Conservation (phyloP, 129 eudicot species). For the sunflower (Helianthus annuus) region DNA sequence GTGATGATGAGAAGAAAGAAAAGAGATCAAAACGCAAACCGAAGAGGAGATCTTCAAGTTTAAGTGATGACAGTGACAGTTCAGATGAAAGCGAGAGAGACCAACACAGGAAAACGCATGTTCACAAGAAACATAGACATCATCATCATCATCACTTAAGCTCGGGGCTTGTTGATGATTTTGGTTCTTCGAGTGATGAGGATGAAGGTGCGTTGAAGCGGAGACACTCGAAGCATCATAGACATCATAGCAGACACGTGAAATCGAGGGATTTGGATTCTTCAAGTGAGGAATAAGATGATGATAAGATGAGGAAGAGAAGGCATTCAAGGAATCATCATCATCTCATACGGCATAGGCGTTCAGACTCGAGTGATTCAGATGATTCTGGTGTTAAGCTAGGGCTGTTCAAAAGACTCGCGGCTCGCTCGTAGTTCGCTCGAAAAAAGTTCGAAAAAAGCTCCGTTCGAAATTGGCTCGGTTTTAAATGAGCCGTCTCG, state of each 20-base stretch:
- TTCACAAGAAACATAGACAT: slow-evolving; percentile 50
- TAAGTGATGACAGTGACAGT: slow-evolving; percentile 49
- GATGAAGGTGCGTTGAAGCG: slow-evolving; percentile 33
- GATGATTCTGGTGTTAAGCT: slow-evolving; percentile 42
- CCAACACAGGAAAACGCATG: slow-evolving; percentile 43
- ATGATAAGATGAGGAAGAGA: slow-evolving; percentile 32
- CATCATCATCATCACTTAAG: slow-evolving; percentile 32
- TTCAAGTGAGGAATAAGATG: slow-evolving; percentile 45
- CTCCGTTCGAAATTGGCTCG: too few species aligned
- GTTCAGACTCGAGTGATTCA: slow-evolving; percentile 35
- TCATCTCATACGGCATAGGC: slow-evolving; percentile 41
- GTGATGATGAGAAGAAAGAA: slow-evolving; percentile 52
- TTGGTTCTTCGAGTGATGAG: slow-evolving; percentile 36
- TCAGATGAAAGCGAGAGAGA: slow-evolving; percentile 41
- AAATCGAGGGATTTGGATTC: slow-evolving; percentile 47
- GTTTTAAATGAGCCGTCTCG: too few species aligned
- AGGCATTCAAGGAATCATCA: slow-evolving; percentile 38
- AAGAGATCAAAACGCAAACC: slow-evolving; percentile 59
- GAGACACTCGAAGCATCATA: slow-evolving; percentile 45
- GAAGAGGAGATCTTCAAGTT: slow-evolving; percentile 51
- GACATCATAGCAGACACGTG: slow-evolving; percentile 18
- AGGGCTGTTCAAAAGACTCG: too few species aligned
- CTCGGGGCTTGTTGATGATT: slow-evolving; percentile 36
- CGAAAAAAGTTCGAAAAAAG: too few species aligned
- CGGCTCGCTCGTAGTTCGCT: too few species aligned